phyloP scores from a whole-genome alignment of 2,329 filamentous ascomycete genomes.

The Amauroascus niger region DNA sequence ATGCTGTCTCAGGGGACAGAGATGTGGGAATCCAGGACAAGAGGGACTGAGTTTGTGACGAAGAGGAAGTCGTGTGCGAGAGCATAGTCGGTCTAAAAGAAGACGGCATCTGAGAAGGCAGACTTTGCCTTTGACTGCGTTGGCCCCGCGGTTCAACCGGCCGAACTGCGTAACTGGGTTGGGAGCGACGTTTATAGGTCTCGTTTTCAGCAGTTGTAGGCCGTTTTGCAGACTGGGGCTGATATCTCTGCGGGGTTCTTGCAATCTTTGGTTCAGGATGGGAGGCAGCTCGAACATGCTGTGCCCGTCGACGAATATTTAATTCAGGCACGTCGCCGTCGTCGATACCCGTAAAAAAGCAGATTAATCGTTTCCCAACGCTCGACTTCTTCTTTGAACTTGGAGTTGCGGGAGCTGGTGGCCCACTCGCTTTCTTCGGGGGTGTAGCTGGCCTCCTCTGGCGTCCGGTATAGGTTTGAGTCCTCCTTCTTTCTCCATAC shows the following conservation, averaged over 20 bases:
- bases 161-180: background rate
- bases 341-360: conserved; percentile 28
- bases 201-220: conserved; percentile 1
- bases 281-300: conserved; percentile 4
- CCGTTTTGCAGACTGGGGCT: background rate
- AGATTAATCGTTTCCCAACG: conserved; percentile 23
- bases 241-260: conserved; percentile 2
- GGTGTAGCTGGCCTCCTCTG: background rate
- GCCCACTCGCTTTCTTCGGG: background rate
- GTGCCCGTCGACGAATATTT: conserved; percentile 20
- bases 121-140: background rate
- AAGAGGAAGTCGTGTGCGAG: conserved; percentile 17
- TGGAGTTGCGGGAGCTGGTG: background rate
- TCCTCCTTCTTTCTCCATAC: background rate
- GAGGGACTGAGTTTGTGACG: conserved; percentile 38
- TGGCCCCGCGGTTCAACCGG: conserved; percentile 1
- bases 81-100: conserved; percentile 15
- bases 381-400: conserved; percentile 18
- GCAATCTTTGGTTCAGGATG: conserved; percentile 4
- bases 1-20: conserved; percentile 57
- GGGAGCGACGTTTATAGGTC: background rate
- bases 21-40: conserved; percentile 60
- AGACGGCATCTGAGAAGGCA: background rate
- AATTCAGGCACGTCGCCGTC: conserved; percentile 24
- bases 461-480: background rate